Percentiles rank a stretch among this genome's conserved stretches.
phyloP scores from a whole-genome alignment of 2,329 filamentous ascomycete species.

The Diaporthe eres region DNA sequence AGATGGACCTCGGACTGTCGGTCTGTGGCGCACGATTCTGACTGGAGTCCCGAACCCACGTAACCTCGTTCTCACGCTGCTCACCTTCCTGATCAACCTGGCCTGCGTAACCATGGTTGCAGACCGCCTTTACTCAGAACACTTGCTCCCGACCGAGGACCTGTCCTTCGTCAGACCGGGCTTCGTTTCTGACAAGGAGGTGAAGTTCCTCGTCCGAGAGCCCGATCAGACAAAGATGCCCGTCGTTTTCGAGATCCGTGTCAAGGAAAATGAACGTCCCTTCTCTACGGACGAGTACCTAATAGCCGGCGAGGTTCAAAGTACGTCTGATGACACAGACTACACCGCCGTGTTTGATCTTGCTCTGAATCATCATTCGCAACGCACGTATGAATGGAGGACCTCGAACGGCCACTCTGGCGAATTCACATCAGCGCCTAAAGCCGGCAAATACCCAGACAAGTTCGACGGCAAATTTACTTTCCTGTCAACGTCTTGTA shows the following conservation, averaged over 20 bases:
- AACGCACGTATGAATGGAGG: constrained; percentile 85
- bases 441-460: constrained; percentile 72
- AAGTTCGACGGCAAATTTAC: constrained; percentile 81
- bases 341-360: constrained; percentile 82
- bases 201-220: constrained; percentile 87
- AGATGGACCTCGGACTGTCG: constrained; percentile 63
- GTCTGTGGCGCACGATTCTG: constrained; percentile 62
- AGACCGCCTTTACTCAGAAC: constrained; percentile 84
- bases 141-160: constrained; percentile 79
- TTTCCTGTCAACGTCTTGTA: constrained; percentile 93
- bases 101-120: constrained; percentile 77
- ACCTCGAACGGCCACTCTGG: constrained; percentile 91
- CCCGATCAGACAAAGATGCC: constrained; percentile 83
- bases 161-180: constrained; percentile 90
- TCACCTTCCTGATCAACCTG: constrained; percentile 81
- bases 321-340: constrained; percentile 83
- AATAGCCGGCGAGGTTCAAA: constrained; percentile 73
- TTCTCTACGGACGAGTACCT: constrained; percentile 76
- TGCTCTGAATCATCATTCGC: constrained; percentile 73
- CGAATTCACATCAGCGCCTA: constrained; percentile 83
- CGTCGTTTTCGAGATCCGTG: constrained; percentile 76
- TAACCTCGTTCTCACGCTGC: constrained; percentile 75
- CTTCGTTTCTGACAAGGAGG: constrained; percentile 85
- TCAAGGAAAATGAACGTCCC: constrained; percentile 64
- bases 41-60: constrained; percentile 81